Conservation (phyloP, 2,329 filamentous ascomycete genomes). For the Colletotrichum salicis region DNA sequence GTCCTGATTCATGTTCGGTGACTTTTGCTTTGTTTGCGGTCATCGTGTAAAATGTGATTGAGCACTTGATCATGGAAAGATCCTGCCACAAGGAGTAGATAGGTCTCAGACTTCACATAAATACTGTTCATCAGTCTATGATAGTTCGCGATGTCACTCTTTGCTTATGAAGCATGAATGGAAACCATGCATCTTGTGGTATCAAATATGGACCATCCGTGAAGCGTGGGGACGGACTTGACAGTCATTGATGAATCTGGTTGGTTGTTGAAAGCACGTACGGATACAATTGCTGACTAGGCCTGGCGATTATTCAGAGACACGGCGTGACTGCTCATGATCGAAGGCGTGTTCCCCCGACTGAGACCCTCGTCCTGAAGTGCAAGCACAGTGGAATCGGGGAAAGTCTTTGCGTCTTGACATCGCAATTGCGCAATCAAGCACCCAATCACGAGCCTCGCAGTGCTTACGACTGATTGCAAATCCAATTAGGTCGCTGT, state of each 20-base stretch:
- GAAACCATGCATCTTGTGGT: neutral
- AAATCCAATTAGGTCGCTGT: neutral
- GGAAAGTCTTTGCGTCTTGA: neutral
- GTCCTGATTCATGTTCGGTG: neutral
- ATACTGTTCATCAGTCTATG: neutral
- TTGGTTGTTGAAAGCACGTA: neutral
- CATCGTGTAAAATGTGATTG: neutral
- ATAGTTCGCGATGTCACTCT: no score
- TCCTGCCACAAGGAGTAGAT: neutral
- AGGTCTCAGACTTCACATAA: neutral
- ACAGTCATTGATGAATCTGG: neutral
- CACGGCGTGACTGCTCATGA: neutral
- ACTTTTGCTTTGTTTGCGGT: neutral
- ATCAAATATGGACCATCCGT: neutral
- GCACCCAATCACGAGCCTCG: neutral
- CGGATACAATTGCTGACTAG: neutral
- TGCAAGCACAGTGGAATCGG: neutral
- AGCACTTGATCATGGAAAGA: no score
- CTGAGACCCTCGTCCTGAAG: neutral
- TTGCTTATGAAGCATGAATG: neutral
- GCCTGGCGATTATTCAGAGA: neutral
- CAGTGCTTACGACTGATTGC: neutral
- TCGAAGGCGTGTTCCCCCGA: neutral
- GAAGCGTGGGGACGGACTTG: neutral
- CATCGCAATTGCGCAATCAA: neutral